phyloP scores from a whole-genome alignment of 805 yeast species.

The Pichia eremophila region DNA sequence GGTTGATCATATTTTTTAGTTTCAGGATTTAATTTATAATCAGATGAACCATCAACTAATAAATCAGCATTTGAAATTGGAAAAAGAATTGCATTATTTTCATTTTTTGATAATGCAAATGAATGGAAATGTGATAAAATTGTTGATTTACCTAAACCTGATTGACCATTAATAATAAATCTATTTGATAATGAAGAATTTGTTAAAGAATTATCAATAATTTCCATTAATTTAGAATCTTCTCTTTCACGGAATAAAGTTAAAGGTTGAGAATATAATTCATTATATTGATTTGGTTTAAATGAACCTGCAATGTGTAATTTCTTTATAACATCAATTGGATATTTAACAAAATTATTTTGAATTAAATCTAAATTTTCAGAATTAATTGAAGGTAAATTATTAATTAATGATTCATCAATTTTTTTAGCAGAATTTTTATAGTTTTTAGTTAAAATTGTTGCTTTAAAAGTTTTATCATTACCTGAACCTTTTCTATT shows the following conservation, averaged over 20 bases:
- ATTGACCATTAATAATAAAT: slow-evolving; percentile 51
- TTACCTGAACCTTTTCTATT: slow-evolving; percentile 27
- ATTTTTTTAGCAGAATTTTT: slow-evolving; percentile 13
- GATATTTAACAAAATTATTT: slow-evolving; percentile 32
- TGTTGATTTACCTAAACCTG: slow-evolving; percentile 76
- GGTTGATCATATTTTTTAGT: slow-evolving; percentile 60
- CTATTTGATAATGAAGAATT: slow-evolving; percentile 36
- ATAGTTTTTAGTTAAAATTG: slow-evolving; percentile 18
- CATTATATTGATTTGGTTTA: slow-evolving; percentile 59
- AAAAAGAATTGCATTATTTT: slow-evolving; percentile 34
- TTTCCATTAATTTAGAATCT: slow-evolving; percentile 28
- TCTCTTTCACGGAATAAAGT: slow-evolving; percentile 48
- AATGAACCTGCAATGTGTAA: slow-evolving; percentile 53
- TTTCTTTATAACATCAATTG: slow-evolving; percentile 30
- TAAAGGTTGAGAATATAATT: slow-evolving; percentile 51
- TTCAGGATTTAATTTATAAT: slow-evolving; percentile 47
- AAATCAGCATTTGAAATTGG: slow-evolving; percentile 55
- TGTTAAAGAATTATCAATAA: slow-evolving; percentile 28
- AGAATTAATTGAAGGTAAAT: slow-evolving; percentile 11
- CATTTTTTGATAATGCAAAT: slow-evolving; percentile 29
- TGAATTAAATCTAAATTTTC: slow-evolving; percentile 10
- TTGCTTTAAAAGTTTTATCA: slow-evolving; percentile 20
- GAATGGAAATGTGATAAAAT: slow-evolving; percentile 62
- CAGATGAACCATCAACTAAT: slow-evolving; percentile 64
- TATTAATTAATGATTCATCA: slow-evolving; percentile 13